Evolutionary conservation across 176 grass and related monocot genomes (phyloP).

Genomic region (Zizania latifolia): DNA sequence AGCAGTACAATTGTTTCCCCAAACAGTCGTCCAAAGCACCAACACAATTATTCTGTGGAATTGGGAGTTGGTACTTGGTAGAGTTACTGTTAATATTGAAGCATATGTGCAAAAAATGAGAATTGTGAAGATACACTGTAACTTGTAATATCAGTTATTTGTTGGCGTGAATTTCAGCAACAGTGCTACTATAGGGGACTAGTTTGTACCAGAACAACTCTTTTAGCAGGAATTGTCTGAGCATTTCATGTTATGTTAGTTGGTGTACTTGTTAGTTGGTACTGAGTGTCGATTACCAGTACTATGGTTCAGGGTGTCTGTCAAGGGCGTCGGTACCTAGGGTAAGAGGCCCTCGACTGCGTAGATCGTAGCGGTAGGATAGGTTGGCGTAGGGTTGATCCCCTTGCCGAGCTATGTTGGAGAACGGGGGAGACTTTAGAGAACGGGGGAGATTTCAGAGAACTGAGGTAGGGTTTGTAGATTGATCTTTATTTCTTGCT

Average conservation of each 20-base stretch:
- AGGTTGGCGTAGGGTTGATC: too few relatives aligned
- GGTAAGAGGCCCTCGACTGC: too few relatives aligned
- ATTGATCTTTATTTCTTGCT: too few relatives aligned
- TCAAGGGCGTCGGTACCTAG: too few relatives aligned
- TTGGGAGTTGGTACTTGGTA: not conserved
- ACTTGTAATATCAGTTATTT: constrained; percentile 19
- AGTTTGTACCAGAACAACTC: not conserved
- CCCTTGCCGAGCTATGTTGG: too few relatives aligned
- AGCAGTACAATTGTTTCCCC: not conserved
- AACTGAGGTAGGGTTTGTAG: too few relatives aligned
- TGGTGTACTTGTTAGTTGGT: not conserved
- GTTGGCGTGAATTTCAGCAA: not conserved
- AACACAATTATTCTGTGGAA: not conserved
- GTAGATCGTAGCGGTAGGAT: too few relatives aligned
- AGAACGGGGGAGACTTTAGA: too few relatives aligned
- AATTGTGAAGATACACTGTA: not conserved
- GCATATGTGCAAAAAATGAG: not conserved
- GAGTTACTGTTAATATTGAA: constrained; percentile 10
- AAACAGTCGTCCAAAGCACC: constrained; percentile 8
- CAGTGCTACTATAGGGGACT: not conserved
- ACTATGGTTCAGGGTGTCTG: not conserved
- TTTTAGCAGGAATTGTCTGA: not conserved
- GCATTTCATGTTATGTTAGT: not conserved
- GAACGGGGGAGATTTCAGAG: too few relatives aligned
- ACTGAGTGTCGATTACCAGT: not conserved